These are phyloP conservation scores for Rhodofomes roseus DNA, from an alignment of 1,284 basidiomycete species.

Conservation along the genomic window DNA sequence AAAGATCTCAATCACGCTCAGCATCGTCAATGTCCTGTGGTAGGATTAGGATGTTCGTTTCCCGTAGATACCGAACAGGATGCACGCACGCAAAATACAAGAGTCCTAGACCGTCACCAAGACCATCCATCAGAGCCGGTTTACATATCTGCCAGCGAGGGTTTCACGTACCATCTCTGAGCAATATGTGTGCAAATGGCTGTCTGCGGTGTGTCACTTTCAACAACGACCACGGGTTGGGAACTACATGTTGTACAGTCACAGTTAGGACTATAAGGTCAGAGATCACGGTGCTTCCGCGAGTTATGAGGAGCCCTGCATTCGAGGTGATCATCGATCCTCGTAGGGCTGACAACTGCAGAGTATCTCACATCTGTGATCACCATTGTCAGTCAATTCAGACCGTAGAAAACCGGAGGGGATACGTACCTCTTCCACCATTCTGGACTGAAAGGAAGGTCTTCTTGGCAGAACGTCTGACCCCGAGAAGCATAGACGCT, in stretches of 20 bases:
- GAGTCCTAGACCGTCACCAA: neutral
- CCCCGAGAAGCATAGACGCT: too few relatives aligned
- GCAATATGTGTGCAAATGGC: neutral
- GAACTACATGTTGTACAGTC: neutral
- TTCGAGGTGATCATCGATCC: too few relatives aligned
- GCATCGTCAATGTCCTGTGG: neutral
- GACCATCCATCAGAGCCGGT: neutral
- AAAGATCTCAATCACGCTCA: neutral
- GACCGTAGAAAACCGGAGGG: too few relatives aligned
- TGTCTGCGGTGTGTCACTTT: neutral
- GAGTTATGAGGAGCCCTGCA: neutral
- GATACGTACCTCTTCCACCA: too few relatives aligned
- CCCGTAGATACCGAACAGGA: neutral
- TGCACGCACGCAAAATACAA: neutral
- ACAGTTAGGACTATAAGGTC: neutral
- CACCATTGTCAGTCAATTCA: too few relatives aligned
- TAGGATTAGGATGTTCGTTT: neutral
- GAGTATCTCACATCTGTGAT: too few relatives aligned
- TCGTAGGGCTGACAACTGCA: neutral
- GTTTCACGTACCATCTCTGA: neutral
- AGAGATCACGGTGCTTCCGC: neutral
- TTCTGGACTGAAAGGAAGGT: too few relatives aligned
- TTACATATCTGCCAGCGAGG: too few relatives aligned
- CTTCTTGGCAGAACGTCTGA: too few relatives aligned
- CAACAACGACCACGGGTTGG: neutral